phyloP scores from a whole-genome alignment of 2,329 filamentous ascomycete species.

The Fusarium newnesense region DNA sequence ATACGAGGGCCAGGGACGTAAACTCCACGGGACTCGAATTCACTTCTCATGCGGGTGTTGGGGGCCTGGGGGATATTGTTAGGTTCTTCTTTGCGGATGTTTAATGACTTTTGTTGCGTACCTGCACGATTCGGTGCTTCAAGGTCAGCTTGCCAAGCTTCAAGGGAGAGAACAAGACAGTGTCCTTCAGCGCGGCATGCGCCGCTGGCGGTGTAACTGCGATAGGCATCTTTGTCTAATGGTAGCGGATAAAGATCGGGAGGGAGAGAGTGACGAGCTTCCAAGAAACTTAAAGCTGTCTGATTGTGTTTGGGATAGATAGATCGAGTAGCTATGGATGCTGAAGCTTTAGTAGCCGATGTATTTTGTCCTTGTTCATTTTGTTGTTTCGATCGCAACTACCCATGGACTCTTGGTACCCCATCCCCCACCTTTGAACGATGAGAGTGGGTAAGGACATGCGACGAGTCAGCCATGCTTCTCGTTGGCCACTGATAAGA shows the following conservation, averaged over 20 bases:
- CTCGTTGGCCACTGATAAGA: not conserved
- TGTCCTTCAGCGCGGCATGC: constrained; percentile 38
- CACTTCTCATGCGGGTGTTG: constrained; percentile 29
- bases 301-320: not conserved
- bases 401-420: not conserved
- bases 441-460: not conserved
- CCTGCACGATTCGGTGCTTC: constrained; percentile 52
- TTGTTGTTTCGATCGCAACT: not conserved
- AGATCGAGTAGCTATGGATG: not conserved
- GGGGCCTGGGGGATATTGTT: not conserved
- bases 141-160: constrained; percentile 48
- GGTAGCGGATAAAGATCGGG: not conserved
- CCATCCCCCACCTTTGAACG: not conserved
- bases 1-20: constrained; percentile 46
- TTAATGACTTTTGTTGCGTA: not conserved
- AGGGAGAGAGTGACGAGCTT: no score
- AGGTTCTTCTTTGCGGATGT: not conserved
- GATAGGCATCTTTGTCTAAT: constrained; percentile 36
- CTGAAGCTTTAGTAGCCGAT: constrained; percentile 10
- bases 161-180: constrained; percentile 49
- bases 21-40: constrained; percentile 47
- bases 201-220: constrained; percentile 34
- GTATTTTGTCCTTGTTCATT: not conserved
- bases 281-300: not conserved
- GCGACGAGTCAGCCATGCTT: not conserved